Conservation (phyloP, 2,329 filamentous ascomycete genomes). For the Mollisiaceae sp. region DNA sequence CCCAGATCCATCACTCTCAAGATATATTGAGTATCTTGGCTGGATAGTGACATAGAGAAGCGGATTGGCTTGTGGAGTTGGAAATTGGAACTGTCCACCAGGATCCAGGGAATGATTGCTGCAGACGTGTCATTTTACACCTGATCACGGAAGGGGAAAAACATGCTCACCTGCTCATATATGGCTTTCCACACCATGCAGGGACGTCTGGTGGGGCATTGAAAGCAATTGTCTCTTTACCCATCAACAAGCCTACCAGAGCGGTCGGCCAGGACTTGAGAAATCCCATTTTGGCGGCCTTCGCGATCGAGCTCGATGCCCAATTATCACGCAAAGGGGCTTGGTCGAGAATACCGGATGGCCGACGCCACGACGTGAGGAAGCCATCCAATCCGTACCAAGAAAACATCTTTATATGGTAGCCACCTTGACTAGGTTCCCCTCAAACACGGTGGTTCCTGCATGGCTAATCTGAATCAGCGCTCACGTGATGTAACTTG, state of each 20-base stretch:
- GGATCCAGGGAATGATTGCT: constrained; percentile 54
- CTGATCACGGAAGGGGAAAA: neutral
- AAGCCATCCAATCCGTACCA: neutral
- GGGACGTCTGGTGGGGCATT: constrained; percentile 34
- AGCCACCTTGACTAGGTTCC: constrained; percentile 11
- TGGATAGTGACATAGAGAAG: constrained; percentile 51
- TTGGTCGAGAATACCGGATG: neutral
- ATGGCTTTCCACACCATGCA: constrained; percentile 52
- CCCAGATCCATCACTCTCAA: constrained; percentile 46
- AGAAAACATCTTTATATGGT: constrained; percentile 12
- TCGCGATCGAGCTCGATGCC: neutral
- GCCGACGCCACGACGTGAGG: constrained; percentile 3
- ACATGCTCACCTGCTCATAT: constrained; percentile 45
- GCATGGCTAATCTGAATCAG: constrained; percentile 15
- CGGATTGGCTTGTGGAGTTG: constrained; percentile 44
- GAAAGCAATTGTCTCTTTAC: constrained; percentile 22
- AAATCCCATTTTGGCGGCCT: constrained; percentile 12
- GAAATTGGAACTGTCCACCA: constrained; percentile 51
- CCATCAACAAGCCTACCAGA: constrained; percentile 11
- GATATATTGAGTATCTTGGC: constrained; percentile 54
- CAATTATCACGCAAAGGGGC: neutral
- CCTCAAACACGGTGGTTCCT: constrained; percentile 12
- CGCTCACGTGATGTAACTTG: constrained; percentile 13
- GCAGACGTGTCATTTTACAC: constrained; percentile 2
- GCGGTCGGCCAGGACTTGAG: constrained; percentile 12